Evolutionary conservation across 306 rosid genomes (phyloP).

Genomic region (Clitoria ternatea): DNA sequence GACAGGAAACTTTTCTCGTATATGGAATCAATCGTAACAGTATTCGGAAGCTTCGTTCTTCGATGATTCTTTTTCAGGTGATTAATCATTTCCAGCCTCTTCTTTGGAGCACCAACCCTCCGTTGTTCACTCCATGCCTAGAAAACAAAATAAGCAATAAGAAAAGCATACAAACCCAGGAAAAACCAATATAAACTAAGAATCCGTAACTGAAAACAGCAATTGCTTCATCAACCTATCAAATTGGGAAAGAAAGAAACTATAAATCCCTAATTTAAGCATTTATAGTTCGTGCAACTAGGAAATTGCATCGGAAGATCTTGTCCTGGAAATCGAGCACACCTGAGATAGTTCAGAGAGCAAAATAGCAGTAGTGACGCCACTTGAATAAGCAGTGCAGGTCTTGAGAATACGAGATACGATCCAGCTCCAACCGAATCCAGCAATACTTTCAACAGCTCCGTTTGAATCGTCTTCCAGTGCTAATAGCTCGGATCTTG

Average conservation of each 20-base stretch:
- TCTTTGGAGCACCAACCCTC: constrained; percentile 65
- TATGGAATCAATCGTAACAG: constrained; percentile 78
- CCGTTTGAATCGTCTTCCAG: constrained; percentile 40
- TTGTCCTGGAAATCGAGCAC: too few relatives aligned
- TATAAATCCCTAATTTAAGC: background rate
- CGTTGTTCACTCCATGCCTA: constrained; percentile 84
- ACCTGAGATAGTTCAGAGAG: constrained; percentile 89
- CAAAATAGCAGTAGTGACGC: constrained; percentile 77
- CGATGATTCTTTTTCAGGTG: constrained; percentile 48
- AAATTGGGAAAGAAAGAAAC: background rate
- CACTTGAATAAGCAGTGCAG: constrained; percentile 77
- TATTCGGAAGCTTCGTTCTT: constrained; percentile 68
- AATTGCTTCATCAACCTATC: background rate
- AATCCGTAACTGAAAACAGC: background rate
- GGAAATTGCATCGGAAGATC: background rate
- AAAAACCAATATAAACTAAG: background rate
- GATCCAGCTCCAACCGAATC: constrained; percentile 81
- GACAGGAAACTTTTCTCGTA: constrained; percentile 75
- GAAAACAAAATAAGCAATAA: constrained; percentile 19
- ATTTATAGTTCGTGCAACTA: background rate
- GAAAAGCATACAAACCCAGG: background rate
- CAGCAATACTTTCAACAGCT: constrained; percentile 25
- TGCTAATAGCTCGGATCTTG: constrained; percentile 50
- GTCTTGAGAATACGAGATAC: constrained; percentile 73
- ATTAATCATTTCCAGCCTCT: constrained; percentile 57